Conservation (phyloP, 345 rosid genomes). For the Physaria fendleri region DNA sequence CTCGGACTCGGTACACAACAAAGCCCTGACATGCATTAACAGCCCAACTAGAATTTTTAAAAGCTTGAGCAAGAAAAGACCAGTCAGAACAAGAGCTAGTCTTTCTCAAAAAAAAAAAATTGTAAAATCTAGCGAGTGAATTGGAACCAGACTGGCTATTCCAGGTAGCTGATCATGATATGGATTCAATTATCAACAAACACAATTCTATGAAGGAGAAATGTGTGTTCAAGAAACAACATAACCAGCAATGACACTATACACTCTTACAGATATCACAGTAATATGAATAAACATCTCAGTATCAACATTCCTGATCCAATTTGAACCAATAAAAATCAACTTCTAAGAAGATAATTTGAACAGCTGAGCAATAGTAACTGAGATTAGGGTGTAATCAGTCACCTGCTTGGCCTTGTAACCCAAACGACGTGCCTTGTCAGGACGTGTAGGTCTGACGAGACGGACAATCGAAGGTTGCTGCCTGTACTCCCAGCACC, state of each 20-base stretch:
- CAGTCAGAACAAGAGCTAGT: neutral
- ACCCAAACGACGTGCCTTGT: slow-evolving; percentile 91
- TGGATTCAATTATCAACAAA: slow-evolving; percentile 31
- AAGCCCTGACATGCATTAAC: slow-evolving; percentile 44
- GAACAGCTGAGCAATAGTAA: neutral
- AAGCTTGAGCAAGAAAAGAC: neutral
- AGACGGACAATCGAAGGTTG: slow-evolving; percentile 92
- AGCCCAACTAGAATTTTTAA: neutral
- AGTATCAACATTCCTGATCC: neutral
- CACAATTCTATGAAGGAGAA: neutral
- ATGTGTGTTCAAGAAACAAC: slow-evolving; percentile 22
- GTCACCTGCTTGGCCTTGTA: slow-evolving; percentile 97
- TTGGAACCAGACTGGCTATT: neutral
- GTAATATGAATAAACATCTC: neutral
- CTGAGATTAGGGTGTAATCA: neutral
- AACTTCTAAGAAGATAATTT: neutral
- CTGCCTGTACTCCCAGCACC: slow-evolving; percentile 99
- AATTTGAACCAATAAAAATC: neutral
- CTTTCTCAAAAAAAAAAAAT: neutral
- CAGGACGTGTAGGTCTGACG: slow-evolving; percentile 89
- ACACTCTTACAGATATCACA: neutral
- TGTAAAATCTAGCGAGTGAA: neutral
- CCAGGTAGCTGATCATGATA: slow-evolving; percentile 31
- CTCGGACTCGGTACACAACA: too few species aligned
- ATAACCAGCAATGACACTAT: slow-evolving; percentile 22